phyloP scores from a whole-genome alignment of 2,329 filamentous ascomycete species.

The Fusarium annulatum region DNA sequence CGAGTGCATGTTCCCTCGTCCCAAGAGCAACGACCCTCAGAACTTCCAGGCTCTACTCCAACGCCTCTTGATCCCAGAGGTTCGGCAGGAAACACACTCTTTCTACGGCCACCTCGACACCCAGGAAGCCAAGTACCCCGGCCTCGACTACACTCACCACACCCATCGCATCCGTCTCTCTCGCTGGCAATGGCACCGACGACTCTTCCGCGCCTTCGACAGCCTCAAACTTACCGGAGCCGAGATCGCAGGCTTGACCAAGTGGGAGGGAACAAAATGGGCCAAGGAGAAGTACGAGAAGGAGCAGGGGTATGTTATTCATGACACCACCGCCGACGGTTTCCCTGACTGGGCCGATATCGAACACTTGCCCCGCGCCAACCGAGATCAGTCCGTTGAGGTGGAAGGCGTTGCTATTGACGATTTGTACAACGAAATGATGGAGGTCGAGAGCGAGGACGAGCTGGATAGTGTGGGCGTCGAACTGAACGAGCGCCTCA shows the following conservation, averaged over 20 bases:
- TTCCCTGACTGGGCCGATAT: conserved; percentile 67
- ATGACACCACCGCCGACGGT: conserved; percentile 77
- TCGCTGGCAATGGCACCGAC: conserved; percentile 80
- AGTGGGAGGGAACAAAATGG: conserved; percentile 88
- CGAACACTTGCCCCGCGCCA: conserved; percentile 28
- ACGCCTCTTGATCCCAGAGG: conserved; percentile 78
- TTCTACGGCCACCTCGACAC: conserved; percentile 85
- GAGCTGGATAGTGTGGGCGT: conserved; percentile 68
- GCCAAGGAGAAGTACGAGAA: conserved; percentile 83
- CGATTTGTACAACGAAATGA: conserved; percentile 49
- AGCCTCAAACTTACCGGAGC: conserved; percentile 72
- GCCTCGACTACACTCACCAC: conserved; percentile 79
- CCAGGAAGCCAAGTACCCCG: conserved; percentile 83
- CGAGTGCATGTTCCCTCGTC: conserved; percentile 77
- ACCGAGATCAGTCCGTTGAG: conserved; percentile 21
- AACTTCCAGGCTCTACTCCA: conserved; percentile 78
- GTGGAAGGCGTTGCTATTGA: conserved; percentile 35
- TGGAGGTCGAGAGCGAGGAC: conserved; percentile 64
- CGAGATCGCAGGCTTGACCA: conserved; percentile 78
- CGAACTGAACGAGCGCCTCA: conserved; percentile 71
- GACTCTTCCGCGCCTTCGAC: conserved; percentile 82
- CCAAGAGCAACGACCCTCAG: conserved; percentile 73
- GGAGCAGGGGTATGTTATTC: conserved; percentile 76
- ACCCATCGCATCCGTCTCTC: conserved; percentile 82
- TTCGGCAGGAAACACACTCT: conserved; percentile 80